Conservation (phyloP, 2,329 filamentous ascomycete genomes). For the Aspergillus amoenus region DNA sequence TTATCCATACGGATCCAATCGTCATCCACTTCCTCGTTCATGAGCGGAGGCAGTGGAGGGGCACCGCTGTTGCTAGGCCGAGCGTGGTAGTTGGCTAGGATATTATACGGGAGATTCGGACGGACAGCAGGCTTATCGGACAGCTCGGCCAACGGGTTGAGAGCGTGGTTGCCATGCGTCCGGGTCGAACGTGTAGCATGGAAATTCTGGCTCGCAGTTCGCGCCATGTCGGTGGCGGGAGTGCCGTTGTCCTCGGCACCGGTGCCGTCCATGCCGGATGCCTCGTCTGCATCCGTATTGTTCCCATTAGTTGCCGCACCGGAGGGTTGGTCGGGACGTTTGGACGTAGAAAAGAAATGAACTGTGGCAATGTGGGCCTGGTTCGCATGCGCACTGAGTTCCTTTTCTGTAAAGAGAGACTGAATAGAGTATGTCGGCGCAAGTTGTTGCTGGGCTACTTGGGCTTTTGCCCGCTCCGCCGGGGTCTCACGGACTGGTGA, state of each 20-base stretch:
- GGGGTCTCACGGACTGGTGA: slow-evolving; percentile 56
- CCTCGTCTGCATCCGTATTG: slow-evolving; percentile 43
- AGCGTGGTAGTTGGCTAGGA: slow-evolving; percentile 47
- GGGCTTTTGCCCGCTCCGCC: slow-evolving; percentile 54
- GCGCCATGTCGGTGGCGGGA: slow-evolving; percentile 58
- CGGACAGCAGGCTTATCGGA: slow-evolving; percentile 50
- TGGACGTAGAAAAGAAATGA: slow-evolving; percentile 59
- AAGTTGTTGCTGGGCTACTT: slow-evolving; percentile 56
- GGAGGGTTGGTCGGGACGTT: slow-evolving; percentile 41
- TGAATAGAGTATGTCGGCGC: slow-evolving; percentile 61
- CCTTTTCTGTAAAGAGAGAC: slow-evolving; percentile 67
- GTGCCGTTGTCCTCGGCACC: slow-evolving; percentile 44
- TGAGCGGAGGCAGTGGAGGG: slow-evolving; percentile 43
- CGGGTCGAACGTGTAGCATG: slow-evolving; percentile 56
- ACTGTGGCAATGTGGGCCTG: slow-evolving; percentile 60
- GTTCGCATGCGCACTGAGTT: slow-evolving; percentile 62
- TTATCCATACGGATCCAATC: slow-evolving; percentile 44
- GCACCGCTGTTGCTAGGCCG: slow-evolving; percentile 43
- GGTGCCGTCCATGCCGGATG: slow-evolving; percentile 34
- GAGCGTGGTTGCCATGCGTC: slow-evolving; percentile 52
- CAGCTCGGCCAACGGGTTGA: slow-evolving; percentile 57
- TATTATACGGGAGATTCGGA: slow-evolving; percentile 47
- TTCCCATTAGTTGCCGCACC: slow-evolving; percentile 41
- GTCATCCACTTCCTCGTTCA: slow-evolving; percentile 50
- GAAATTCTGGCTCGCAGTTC: slow-evolving; percentile 57